Percentiles rank a stretch among this genome's conserved stretches.
phyloP scores from a whole-genome alignment of 2,329 filamentous ascomycete species.

The Biscogniauxia marginata region DNA sequence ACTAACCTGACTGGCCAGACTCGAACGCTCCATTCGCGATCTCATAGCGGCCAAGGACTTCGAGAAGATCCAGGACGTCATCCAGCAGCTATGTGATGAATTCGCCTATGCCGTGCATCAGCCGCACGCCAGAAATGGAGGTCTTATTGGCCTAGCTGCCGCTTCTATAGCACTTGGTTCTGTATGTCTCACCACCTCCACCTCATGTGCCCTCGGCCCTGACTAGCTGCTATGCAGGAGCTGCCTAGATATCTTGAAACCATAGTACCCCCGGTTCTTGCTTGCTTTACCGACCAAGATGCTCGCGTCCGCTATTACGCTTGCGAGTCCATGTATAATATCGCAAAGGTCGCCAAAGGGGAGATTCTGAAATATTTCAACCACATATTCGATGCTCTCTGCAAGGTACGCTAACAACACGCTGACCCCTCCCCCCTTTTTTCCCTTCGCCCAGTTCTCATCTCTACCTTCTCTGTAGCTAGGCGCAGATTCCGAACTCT shows the following conservation, averaged over 20 bases:
- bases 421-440: slow-evolving; percentile 10
- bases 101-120: slow-evolving; percentile 97
- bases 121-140: slow-evolving; percentile 93
- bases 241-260: slow-evolving; percentile 87
- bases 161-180: slow-evolving; percentile 92
- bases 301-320: slow-evolving; percentile 96
- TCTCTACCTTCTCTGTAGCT: slow-evolving; percentile 54
- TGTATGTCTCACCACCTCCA: slow-evolving; percentile 54
- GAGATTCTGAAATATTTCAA: slow-evolving; percentile 98
- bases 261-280: slow-evolving; percentile 93
- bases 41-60: slow-evolving; percentile 74
- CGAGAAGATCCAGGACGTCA: slow-evolving; percentile 77
- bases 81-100: slow-evolving; percentile 95
- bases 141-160: slow-evolving; percentile 90
- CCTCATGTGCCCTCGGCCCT: slow-evolving; percentile 12
- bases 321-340: slow-evolving; percentile 99
- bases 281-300: slow-evolving; percentile 98
- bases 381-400: slow-evolving; percentile 94
- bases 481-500: slow-evolving; percentile 91
- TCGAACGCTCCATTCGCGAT: slow-evolving; percentile 88
- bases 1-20: slow-evolving; percentile 48
- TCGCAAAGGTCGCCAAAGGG: slow-evolving; percentile 97
- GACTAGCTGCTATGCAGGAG: slow-evolving; percentile 55
- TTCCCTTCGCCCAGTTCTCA: neutral
- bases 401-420: slow-evolving; percentile 64